These are phyloP conservation scores for Talaromyces sp. DNA, from an alignment of 2,329 filamentous ascomycete genomes.

Conservation along the genomic window DNA sequence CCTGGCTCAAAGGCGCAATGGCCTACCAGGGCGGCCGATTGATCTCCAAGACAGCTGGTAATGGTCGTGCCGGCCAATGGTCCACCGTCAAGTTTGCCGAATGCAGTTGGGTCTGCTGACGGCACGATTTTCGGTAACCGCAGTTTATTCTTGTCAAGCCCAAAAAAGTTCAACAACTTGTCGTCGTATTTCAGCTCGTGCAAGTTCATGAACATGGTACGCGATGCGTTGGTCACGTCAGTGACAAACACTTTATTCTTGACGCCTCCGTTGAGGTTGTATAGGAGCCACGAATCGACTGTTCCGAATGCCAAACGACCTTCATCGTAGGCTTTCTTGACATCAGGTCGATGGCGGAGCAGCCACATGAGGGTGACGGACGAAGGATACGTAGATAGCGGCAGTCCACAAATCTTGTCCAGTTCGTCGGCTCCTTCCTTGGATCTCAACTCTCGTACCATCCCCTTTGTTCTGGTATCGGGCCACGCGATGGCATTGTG, in stretches of 20 bases:
- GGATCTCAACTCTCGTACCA: constrained; percentile 73
- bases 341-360: constrained; percentile 65
- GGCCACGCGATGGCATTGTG: constrained; percentile 88
- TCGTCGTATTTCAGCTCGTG: constrained; percentile 77
- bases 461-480: constrained; percentile 72
- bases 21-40: constrained; percentile 80
- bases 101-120: constrained; percentile 71
- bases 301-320: constrained; percentile 79
- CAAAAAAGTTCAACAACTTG: constrained; percentile 73
- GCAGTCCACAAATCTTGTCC: constrained; percentile 70
- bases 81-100: constrained; percentile 65
- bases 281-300: constrained; percentile 84
- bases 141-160: constrained; percentile 68
- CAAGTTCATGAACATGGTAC: constrained; percentile 94
- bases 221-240: constrained; percentile 80
- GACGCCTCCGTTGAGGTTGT: constrained; percentile 70
- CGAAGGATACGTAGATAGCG: constrained; percentile 83
- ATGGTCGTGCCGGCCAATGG: constrained; percentile 68
- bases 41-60: constrained; percentile 81
- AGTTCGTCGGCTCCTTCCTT: constrained; percentile 66
- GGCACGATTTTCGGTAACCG: constrained; percentile 78
- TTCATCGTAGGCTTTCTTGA: constrained; percentile 71
- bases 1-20: constrained; percentile 81
- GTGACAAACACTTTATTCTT: constrained; percentile 71
- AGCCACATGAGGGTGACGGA: constrained; percentile 83